Conservation (phyloP, 306 rosid genomes). For the Begonia peltatifolia region DNA sequence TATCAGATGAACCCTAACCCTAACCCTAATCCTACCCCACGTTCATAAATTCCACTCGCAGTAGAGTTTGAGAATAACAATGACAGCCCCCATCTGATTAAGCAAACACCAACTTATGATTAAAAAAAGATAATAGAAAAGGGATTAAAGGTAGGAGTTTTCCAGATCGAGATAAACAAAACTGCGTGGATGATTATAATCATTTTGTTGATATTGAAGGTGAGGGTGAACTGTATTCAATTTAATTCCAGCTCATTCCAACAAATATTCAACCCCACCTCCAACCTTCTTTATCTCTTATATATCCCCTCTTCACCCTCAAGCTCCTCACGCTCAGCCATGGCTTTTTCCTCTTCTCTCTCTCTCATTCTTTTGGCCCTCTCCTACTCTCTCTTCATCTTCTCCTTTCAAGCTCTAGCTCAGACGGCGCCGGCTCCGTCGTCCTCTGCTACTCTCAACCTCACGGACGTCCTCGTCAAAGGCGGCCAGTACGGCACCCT, state of each 20-base stretch:
- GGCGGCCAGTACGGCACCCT: constrained; percentile 49
- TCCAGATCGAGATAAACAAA: too few relatives aligned
- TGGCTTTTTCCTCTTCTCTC: constrained; percentile 34
- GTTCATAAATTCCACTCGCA: too few relatives aligned
- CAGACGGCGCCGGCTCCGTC: constrained; percentile 36
- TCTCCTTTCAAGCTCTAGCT: constrained; percentile 25
- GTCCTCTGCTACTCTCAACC: constrained; percentile 34
- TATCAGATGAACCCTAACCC: too few relatives aligned
- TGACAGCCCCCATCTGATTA: too few relatives aligned
- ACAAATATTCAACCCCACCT: not conserved
- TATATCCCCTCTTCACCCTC: constrained; percentile 5
- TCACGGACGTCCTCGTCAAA: constrained; percentile 41
- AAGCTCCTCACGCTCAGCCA: constrained; percentile 12
- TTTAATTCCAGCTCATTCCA: constrained; percentile 9
- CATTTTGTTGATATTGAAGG: too few relatives aligned
- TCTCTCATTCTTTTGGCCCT: constrained; percentile 21
- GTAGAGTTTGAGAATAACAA: too few relatives aligned
- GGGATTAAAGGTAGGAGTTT: too few relatives aligned
- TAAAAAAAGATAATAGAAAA: too few relatives aligned
- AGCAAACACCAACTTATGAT: too few relatives aligned
- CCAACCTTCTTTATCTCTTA: constrained; percentile 19
- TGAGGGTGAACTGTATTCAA: not conserved
- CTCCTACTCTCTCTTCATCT: constrained; percentile 11
- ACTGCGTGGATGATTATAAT: too few relatives aligned
- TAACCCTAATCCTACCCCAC: too few relatives aligned